Evolutionary conservation across 2,329 filamentous ascomycete species (phyloP), one percentile per base, ranked within the genome.

Genomic region (Pyrenophora tritici-repentis): DNA sequence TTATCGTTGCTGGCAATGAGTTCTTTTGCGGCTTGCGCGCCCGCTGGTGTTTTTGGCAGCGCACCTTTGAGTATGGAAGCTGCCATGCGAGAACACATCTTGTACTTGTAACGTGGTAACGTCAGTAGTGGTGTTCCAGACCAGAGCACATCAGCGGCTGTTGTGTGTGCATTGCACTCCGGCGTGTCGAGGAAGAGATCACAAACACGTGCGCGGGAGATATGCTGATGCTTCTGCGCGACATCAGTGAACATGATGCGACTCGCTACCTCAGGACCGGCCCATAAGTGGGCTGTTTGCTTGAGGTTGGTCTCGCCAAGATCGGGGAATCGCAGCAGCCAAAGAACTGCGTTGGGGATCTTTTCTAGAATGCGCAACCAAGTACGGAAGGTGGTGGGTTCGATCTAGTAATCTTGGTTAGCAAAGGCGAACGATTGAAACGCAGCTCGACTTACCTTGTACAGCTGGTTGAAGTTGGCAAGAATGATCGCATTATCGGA

Each of bases 41-140:
- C 91, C n/a, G 85, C 84, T 1, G 79, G 75, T 0, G 79, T 81
- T 59, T 86, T 87, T 0, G 94, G 94, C 3, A 99, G 77, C 0
- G 94, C 94, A 13, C 94, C 94, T 58, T 86, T 89, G 24, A 99
- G 81, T 49, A 99, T 97, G 9, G 91, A 96, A 6, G 94, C 92
- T 6, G 93, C 94, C 89, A 99, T 99, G 46, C 94, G 89, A 36
- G 91, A 96, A 74, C 94, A 99, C 94, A 99, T 99, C 75, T 99
- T 99, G 76, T 97, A 97, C 42, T 89, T 84, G 73, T 97, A 97
- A 31, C 94, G 85, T 9, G 94, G 92, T 24, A 94, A 80, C 0
- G 94, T 99, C 22, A 99, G 80, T 17, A 99, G 78, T 4, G 94
- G 94, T 0, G 94, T 97, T 62, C 92, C 95, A 44, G 90, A 95